Percentiles rank a stretch among this genome's conserved stretches.
These are phyloP conservation scores for Theileria orientalis DNA, from an alignment of 169 alveolate genomes.

Conservation along the genomic window DNA sequence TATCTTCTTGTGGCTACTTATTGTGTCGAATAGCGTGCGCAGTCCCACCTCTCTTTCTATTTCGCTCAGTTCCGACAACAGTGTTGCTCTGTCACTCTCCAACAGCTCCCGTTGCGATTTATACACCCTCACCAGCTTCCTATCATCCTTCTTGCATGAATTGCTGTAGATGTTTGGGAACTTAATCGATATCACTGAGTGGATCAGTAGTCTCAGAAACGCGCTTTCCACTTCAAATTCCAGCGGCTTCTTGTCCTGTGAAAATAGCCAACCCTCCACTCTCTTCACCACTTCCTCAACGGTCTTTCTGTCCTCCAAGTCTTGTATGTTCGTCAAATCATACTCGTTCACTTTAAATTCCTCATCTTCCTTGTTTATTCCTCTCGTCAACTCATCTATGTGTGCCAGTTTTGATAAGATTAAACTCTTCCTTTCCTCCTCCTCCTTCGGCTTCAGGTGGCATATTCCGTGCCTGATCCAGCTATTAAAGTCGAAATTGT, in stretches of 20 bases:
- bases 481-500: slow-evolving; percentile 81
- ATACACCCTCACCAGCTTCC: slow-evolving; percentile 68
- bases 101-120: slow-evolving; percentile 75
- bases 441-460: slow-evolving; percentile 77
- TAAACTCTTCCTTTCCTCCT: slow-evolving; percentile 67
- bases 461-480: slow-evolving; percentile 82
- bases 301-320: slow-evolving; percentile 69
- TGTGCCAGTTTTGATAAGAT: slow-evolving; percentile 44
- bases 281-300: slow-evolving; percentile 63
- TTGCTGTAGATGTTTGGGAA: slow-evolving; percentile 78
- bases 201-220: slow-evolving; percentile 80
- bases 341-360: not conserved
- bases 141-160: slow-evolving; percentile 72
- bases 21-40: slow-evolving; percentile 77
- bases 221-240: slow-evolving; percentile 82
- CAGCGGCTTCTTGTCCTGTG: slow-evolving; percentile 57
- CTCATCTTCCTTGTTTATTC: not conserved
- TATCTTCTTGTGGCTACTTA: slow-evolving; percentile 63
- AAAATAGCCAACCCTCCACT: slow-evolving; percentile 50
- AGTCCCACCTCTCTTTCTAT: slow-evolving; percentile 79
- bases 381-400: slow-evolving; percentile 24
- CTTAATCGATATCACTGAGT: slow-evolving; percentile 79
- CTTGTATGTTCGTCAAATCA: slow-evolving; percentile 53
- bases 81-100: slow-evolving; percentile 61
- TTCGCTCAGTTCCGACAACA: slow-evolving; percentile 65